These are phyloP conservation scores for Wallacemonas sp. DNA, from an alignment of 208 protist genomes.

Conservation along the genomic window DNA sequence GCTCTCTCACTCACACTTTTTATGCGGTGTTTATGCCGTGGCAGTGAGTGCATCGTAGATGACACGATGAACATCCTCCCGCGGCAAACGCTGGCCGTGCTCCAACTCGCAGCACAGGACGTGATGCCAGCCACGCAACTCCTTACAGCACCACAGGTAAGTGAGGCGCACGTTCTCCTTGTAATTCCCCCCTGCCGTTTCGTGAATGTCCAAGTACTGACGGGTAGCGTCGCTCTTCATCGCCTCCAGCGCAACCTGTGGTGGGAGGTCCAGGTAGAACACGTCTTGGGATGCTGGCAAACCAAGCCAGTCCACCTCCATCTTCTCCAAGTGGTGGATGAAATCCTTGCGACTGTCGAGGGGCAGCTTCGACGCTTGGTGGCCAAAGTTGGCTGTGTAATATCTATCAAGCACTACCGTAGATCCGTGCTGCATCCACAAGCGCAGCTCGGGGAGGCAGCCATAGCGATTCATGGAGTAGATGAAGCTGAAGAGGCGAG, in stretches of 20 bases:
- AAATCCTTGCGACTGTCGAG: conserved; percentile 54
- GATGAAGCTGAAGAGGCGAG: conserved; percentile 88
- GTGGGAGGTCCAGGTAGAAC: conserved; percentile 86
- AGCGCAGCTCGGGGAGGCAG: conserved; percentile 56
- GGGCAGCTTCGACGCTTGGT: conserved; percentile 88
- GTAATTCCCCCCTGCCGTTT: conserved; percentile 73
- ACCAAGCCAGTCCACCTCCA: conserved; percentile 78
- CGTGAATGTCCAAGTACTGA: conserved; percentile 87
- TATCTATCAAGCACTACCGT: conserved; percentile 88
- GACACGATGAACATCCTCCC: conserved; percentile 51
- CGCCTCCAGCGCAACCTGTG: conserved; percentile 60
- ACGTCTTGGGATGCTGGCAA: conserved; percentile 74
- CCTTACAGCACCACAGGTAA: conserved; percentile 84
- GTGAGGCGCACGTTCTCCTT: conserved; percentile 78
- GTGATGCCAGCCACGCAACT: conserved; percentile 54
- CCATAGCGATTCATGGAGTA: conserved; percentile 89
- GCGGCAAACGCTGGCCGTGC: conserved; percentile 34
- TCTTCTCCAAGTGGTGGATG: conserved; percentile 60
- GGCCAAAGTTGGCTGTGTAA: conserved; percentile 90
- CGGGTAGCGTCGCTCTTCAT: conserved; percentile 77
- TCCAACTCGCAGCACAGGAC: conserved; percentile 48
- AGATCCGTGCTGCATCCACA: conserved; percentile 62
- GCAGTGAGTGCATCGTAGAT: conserved; percentile 20
- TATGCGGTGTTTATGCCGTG: background rate
- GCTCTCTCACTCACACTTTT: background rate